These are phyloP conservation scores for Ophiostoma australiae DNA, from an alignment of 2,329 filamentous ascomycete species.

Conservation along the genomic window DNA sequence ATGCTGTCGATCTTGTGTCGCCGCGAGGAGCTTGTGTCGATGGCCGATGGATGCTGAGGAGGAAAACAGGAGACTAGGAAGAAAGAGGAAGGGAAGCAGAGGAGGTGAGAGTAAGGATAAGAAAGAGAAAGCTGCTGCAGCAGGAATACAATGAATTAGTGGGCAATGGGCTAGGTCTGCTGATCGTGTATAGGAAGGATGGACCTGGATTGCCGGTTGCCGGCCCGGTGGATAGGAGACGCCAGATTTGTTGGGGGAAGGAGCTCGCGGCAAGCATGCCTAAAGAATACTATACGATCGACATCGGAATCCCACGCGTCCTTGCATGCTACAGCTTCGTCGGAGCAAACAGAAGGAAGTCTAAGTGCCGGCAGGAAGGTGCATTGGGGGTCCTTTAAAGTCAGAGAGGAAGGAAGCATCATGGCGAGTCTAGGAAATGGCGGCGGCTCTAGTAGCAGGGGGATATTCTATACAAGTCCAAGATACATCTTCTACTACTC, in stretches of 20 bases:
- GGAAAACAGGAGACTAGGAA: background rate
- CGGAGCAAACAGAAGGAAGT: background rate
- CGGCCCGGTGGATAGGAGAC: background rate
- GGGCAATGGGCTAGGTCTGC: background rate
- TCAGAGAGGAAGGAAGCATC: background rate
- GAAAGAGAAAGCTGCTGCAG: background rate
- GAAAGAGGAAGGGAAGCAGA: background rate
- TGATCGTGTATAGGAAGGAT: background rate
- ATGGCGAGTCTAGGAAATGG: background rate
- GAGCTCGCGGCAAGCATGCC: background rate
- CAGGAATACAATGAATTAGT: background rate
- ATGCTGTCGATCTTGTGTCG: background rate
- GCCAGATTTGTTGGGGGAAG: background rate
- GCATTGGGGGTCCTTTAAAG: background rate
- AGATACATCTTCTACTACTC: too few species aligned
- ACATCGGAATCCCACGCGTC: too few species aligned
- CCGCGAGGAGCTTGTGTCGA: constrained; percentile 1
- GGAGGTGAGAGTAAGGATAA: background rate
- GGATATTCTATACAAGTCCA: background rate
- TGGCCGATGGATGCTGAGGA: background rate
- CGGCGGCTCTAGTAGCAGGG: background rate
- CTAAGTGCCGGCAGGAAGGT: background rate
- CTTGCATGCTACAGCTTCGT: too few species aligned
- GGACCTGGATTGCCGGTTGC: background rate
- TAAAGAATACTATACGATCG: background rate